Evolutionary conservation across 208 protist genomes (phyloP), one percentile per base, ranked within the genome.

Genomic region (Crithidia fasciculata): DNA sequence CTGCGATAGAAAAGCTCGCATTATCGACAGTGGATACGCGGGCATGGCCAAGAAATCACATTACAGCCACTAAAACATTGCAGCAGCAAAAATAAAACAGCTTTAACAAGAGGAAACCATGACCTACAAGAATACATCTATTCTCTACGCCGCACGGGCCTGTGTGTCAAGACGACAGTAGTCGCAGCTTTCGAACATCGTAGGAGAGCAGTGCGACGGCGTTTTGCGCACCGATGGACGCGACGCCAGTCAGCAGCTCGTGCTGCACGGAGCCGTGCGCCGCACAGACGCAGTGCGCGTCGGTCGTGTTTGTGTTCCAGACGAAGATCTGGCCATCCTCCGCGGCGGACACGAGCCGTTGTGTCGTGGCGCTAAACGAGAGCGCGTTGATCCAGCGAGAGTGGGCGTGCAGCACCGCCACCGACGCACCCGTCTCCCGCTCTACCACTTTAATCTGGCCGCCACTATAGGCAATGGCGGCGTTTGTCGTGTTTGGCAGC

Each of bases 361-460:
- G 76, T 5, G 56, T 45, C 2, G 57, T 37, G 0, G 59, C 2
- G 54, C 55, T 61, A 63, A 82, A 91, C 10, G 60, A 56, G 43
- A 94, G 69, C 7, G 72, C 64, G 50, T 87, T 83, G 75, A 94
- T 89, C 83, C 86, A 92, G 28, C 83, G 72, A 3, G 87, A 70
- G 76, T 94, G 89, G 16, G 89, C 89, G 49, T 87, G 85, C 5
- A 94, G 77, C 15, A 76, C 74, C 2, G 87, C 41, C 12, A 39
- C 40, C 8, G 78, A 61, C 2, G 69, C 65, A 13, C 87, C 89
- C 4, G 50, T 83, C n/a, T 18, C 62, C 3, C 63, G 61, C 8
- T 68, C 58, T 28, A 86, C 61, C 4, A 94, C n/a, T 5, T 74
- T 59, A 28, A 94, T 67, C 52, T 84, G 84, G 5, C 89, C 89